Evolutionary conservation across 2,329 filamentous ascomycete species (phyloP).

Genomic region (Epicoccum sorghinum): DNA sequence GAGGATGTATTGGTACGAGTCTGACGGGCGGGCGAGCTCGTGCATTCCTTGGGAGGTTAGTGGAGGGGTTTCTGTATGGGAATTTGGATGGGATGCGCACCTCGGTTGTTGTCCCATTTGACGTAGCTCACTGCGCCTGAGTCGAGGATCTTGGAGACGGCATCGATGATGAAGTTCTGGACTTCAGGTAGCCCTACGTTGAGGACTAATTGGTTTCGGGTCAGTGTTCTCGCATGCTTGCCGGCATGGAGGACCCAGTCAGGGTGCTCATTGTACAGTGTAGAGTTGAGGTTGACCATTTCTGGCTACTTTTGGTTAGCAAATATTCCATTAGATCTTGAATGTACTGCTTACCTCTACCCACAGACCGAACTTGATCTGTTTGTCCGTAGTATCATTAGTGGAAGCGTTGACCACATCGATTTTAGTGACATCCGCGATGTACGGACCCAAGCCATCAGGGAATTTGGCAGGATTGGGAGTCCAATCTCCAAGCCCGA

Average conservation of each 20-base stretch:
- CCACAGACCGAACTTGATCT: conserved; percentile 69
- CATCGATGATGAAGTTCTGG: conserved; percentile 66
- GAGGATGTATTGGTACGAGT: conserved; percentile 66
- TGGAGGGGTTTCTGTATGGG: too few relatives aligned
- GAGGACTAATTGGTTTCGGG: conserved; percentile 65
- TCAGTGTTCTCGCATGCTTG: conserved; percentile 61
- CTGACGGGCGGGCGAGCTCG: conserved; percentile 61
- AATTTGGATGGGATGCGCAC: too few relatives aligned
- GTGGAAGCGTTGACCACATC: conserved; percentile 50
- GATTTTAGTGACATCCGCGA: conserved; percentile 59
- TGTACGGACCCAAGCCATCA: conserved; percentile 59
- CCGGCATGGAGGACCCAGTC: conserved; percentile 68
- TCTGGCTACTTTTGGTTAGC: conserved; percentile 53
- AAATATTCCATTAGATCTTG: too few relatives aligned
- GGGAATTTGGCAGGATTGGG: conserved; percentile 66
- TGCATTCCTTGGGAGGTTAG: conserved; percentile 54
- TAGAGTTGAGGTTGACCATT: conserved; percentile 69
- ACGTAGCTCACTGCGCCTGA: conserved; percentile 64
- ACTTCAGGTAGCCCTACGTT: conserved; percentile 67
- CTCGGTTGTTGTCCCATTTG: conserved; percentile 72
- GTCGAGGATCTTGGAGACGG: conserved; percentile 61
- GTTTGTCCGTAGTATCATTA: conserved; percentile 44
- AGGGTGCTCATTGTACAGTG: conserved; percentile 65
- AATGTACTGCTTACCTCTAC: conserved; percentile 52
- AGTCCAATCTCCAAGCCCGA: conserved; percentile 69